Conservation (phyloP, 352 stramenopile genomes). For the Phytophthora meadii region DNA sequence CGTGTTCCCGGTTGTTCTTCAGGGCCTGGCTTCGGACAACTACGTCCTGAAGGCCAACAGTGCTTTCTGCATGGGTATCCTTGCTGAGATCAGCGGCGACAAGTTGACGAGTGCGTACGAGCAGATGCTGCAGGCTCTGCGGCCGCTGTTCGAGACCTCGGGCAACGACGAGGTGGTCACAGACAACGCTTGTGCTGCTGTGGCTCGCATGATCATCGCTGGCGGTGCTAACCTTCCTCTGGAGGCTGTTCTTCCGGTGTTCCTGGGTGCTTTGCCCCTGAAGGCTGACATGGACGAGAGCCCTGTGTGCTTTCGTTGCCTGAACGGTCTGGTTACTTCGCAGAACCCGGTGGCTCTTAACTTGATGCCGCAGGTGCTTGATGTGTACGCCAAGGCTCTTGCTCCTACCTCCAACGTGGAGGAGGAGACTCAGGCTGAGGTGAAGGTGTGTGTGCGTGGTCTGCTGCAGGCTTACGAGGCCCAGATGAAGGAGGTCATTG, state of each 20-base stretch:
- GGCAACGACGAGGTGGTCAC: constrained; percentile 88
- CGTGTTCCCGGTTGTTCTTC: constrained; percentile 92
- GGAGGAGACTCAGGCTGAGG: constrained; percentile 76
- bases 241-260: constrained; percentile 93
- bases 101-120: constrained; percentile 89
- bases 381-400: constrained; percentile 85
- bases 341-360: constrained; percentile 85
- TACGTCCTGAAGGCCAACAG: constrained; percentile 95
- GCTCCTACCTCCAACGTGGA: constrained; percentile 66
- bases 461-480: constrained; percentile 73
- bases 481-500: constrained; percentile 84
- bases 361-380: constrained; percentile 76
- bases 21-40: constrained; percentile 92
- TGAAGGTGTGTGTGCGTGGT: constrained; percentile 71
- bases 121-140: constrained; percentile 91
- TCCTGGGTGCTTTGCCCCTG: constrained; percentile 94
- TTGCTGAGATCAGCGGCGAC: constrained; percentile 84
- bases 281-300: constrained; percentile 98
- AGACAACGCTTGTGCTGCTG: constrained; percentile 94
- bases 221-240: constrained; percentile 84
- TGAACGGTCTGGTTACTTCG: constrained; percentile 93
- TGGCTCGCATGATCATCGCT: constrained; percentile 94
- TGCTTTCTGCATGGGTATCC: constrained; percentile 94
- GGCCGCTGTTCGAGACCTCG: constrained; percentile 91
- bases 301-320: constrained; percentile 94